Conservation (phyloP, 371 early-diverging fungal genomes). For the Mortierella sp. region DNA sequence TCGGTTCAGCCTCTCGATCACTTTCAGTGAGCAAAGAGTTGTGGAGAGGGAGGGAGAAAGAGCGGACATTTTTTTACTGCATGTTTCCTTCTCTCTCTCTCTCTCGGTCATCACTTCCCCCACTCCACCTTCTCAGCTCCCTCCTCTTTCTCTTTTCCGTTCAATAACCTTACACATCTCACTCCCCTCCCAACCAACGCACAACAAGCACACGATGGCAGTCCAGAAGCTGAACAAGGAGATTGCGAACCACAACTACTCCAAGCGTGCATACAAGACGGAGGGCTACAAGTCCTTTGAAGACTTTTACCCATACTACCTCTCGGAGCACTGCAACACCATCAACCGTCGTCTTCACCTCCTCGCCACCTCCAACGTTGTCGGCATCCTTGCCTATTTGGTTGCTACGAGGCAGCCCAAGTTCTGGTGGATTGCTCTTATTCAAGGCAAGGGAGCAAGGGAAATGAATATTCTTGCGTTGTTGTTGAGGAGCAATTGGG, state of each 20-base stretch:
- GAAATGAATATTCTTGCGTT: not conserved
- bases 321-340: constrained; percentile 72
- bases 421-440: constrained; percentile 43
- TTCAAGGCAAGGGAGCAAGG: constrained; percentile 25
- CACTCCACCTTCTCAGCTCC: too few species aligned
- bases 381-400: constrained; percentile 27
- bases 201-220: constrained; percentile 19
- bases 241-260: constrained; percentile 69
- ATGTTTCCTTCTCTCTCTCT: too few species aligned
- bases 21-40: too few species aligned
- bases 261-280: constrained; percentile 62
- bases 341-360: constrained; percentile 71
- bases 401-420: constrained; percentile 31
- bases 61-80: too few species aligned
- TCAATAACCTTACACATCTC: too few species aligned
- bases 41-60: too few species aligned
- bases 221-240: constrained; percentile 35
- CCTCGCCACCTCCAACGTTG: constrained; percentile 52
- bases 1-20: too few species aligned
- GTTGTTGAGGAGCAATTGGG: not conserved
- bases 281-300: constrained; percentile 66
- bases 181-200: too few species aligned
- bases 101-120: too few species aligned
- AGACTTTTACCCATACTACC: constrained; percentile 79
- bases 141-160: too few species aligned